Base-by-base conservation (phyloP, 805 yeast genomes). In the Candida mattraensis region DNA sequence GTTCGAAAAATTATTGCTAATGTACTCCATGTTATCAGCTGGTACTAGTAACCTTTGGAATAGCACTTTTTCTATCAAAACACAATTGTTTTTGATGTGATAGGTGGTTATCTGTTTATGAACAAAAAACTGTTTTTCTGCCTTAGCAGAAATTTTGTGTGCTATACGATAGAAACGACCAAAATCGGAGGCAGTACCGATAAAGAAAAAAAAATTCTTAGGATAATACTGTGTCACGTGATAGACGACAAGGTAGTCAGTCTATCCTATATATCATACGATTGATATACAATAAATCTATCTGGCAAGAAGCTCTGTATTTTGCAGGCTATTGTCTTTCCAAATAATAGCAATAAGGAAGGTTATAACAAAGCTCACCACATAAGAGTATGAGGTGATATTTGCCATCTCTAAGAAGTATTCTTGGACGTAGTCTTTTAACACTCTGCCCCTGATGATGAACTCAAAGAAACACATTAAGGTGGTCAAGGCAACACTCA, bases 241-340 rank as follows among this genome's bases (percentile, higher is more conserved):
- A n/a, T n/a, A n/a, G n/a, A 26, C 12, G 7, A 22, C 7, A 16
- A 22, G 3, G 11, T 7, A 5, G 16, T 21, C 21, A 4, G n/a
- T 15, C 2, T 30, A 30, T 30, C 17, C 39, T 24, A 18, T 36
- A 25, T 37, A 37, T 33, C 35, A 21, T 17, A 4, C 27, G 20
- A n/a, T n/a, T 16, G 20, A 4, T 18, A 11, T 13, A 23, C 14
- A 14, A 13, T 21, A 5, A 18, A 10, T 19, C n/a, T 34, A 39
- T 28, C 30, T 33, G 6, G 24, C 18, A 15, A 32, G 22, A 9
- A 36, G 20, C 27, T 35, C 44, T 20, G 33, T 28, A 23, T 41
- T 46, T 13, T 56, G 55, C 20, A 47, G 33, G 14, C 35, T 38
- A 25, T 43, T 48, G 24, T 53, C 48, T 34, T 44, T 53, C 66